Conservation (phyloP, 1,284 basidiomycete genomes). For the Cutaneotrichosporon sp. region DNA sequence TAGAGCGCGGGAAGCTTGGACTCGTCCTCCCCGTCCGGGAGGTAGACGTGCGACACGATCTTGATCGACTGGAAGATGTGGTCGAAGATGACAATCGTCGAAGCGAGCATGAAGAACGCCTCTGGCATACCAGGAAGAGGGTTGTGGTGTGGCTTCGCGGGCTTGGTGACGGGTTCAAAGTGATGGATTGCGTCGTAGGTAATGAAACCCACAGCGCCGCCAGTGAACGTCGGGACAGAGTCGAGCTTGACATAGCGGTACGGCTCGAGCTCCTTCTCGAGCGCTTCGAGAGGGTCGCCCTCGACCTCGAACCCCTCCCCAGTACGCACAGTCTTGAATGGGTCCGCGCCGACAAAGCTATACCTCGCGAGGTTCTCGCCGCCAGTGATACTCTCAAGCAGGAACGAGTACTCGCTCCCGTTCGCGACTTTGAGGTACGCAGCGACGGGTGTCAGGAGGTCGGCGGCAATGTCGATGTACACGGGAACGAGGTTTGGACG, state of each 20-base stretch:
- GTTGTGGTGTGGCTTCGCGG: constrained; percentile 61
- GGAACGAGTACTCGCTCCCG: constrained; percentile 87
- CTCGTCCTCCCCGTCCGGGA: constrained; percentile 58
- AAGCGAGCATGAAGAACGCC: constrained; percentile 93
- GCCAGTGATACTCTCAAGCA: constrained; percentile 85
- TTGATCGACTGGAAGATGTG: constrained; percentile 94
- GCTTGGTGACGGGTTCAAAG: constrained; percentile 87
- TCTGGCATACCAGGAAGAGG: constrained; percentile 86
- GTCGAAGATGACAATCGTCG: constrained; percentile 93
- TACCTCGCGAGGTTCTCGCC: constrained; percentile 92
- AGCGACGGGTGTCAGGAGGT: constrained; percentile 94
- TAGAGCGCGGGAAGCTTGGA: constrained; percentile 73
- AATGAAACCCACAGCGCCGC: constrained; percentile 96
- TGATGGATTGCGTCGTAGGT: constrained; percentile 94
- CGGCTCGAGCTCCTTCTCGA: constrained; percentile 81
- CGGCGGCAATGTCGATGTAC: constrained; percentile 88
- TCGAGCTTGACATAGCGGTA: constrained; percentile 90
- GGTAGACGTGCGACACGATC: constrained; percentile 91
- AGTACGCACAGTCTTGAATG: constrained; percentile 85
- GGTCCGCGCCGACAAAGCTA: constrained; percentile 97
- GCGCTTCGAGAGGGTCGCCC: constrained; percentile 81
- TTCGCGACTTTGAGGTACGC: constrained; percentile 92
- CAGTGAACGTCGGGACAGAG: constrained; percentile 87
- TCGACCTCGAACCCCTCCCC: constrained; percentile 77
- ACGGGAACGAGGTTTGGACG: constrained; percentile 64